Percentiles rank a stretch among this genome's conserved stretches.
phyloP scores from a whole-genome alignment of 148 eudicot species.

The Chenopodium album region DNA sequence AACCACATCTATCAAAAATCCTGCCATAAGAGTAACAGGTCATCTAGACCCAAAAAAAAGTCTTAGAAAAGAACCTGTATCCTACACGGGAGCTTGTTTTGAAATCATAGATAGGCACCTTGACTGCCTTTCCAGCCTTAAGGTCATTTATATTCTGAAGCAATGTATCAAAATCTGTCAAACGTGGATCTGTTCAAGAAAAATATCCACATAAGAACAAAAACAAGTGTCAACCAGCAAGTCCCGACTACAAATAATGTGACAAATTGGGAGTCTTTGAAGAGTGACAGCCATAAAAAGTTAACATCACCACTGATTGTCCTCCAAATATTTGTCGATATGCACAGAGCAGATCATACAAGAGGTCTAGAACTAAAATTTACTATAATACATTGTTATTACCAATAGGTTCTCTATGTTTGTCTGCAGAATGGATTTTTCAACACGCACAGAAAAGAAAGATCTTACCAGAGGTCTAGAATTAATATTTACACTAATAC shows the following conservation, averaged over 20 bases:
- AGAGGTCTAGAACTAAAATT: too few species aligned
- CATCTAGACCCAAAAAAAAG: not conserved
- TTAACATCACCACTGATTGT: not conserved
- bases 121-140: constrained; percentile 64
- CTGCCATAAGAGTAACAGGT: not conserved
- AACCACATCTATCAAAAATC: not conserved
- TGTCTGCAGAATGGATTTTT: not conserved
- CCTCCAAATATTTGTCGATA: not conserved
- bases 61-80: constrained; percentile 54
- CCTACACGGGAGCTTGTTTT: constrained; percentile 88
- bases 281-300: not conserved
- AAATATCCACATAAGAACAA: constrained; percentile 16
- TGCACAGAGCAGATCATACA: not conserved
- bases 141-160: constrained; percentile 76
- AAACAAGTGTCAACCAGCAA: not conserved
- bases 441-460: not conserved
- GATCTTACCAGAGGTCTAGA: not conserved
- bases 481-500: not conserved
- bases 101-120: constrained; percentile 88
- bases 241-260: not conserved
- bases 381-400: too few species aligned
- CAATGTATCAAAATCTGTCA: constrained; percentile 90
- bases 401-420: not conserved
- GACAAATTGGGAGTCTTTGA: not conserved
- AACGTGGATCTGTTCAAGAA: constrained; percentile 68